Evolutionary conservation across 75 land plant species (phyloP), one percentile per base, ranked within the genome.

Genomic region (Selaginella moellendorffii): DNA sequence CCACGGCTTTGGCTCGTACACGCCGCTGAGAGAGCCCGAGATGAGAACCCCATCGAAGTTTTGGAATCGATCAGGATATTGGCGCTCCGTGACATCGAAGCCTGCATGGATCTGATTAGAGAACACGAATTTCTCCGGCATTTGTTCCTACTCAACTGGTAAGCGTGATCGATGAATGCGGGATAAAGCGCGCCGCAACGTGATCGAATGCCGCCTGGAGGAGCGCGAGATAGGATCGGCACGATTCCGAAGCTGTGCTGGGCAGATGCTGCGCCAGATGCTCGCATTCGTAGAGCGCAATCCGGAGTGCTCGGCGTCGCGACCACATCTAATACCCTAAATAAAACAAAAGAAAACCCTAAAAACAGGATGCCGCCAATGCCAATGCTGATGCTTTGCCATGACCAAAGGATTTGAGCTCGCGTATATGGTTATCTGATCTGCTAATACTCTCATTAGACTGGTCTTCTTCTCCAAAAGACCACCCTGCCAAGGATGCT

Each of bases 11-110:
- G 61, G 67, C 53, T 71, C 74, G 26, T 71, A 71, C 52, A 71
- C 74, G 26, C 74, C 74, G 54, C 74, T 71, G 23, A 71, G 71
- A 36, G 74, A 71, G 29, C 74, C 74, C 0, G 74, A 52, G 1
- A 71, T 71, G 46, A 71, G 28, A 26, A 71, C 74, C 1, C 74
- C 74, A n/a, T 71, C 74, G 65, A 65, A 71, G 0, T 71, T 28
- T 56, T 56, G 5, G 19, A 56, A 23, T 19, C 10, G 46, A 36
- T 36, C 10, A 10, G 74, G 74, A 42, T 71, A 71, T 42, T 66
- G 29, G 12, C 17, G 60, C 9, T 61, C 63, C 63, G 54, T 71
- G 28, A 66, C 71, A 26, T 71, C 74, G 31, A 71, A 65, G 23
- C 62, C 69, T 65, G 52, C 24, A 54, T 22, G 24, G 2, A 30